These are phyloP conservation scores for Drechmeria coniospora DNA, from an alignment of 2,329 filamentous ascomycete species.

Conservation along the genomic window DNA sequence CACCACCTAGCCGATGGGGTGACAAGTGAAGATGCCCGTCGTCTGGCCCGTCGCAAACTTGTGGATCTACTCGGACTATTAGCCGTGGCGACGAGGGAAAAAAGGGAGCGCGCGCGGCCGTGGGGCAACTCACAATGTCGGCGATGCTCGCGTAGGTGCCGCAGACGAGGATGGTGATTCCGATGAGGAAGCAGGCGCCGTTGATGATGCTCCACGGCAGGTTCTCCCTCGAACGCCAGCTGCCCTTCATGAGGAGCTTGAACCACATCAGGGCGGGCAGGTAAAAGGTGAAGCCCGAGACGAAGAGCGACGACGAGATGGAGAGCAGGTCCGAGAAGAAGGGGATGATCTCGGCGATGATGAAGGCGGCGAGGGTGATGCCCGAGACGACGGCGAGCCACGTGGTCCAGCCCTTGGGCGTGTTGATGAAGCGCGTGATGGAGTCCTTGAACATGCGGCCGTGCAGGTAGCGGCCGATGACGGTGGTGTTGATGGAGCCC, in stretches of 20 bases:
- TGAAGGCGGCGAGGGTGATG: slow-evolving; percentile 48
- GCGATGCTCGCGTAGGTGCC: slow-evolving; percentile 12
- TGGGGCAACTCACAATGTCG: slow-evolving; percentile 10
- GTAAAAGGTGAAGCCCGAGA: slow-evolving; percentile 18
- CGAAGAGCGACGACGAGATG: slow-evolving; percentile 31
- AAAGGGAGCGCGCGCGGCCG: not conserved
- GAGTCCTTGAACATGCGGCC: slow-evolving; percentile 27
- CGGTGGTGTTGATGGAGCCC: slow-evolving; percentile 50
- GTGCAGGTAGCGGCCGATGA: slow-evolving; percentile 30
- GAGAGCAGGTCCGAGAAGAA: slow-evolving; percentile 52
- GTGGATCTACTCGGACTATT: not conserved
- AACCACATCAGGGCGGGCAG: slow-evolving; percentile 11
- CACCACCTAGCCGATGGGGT: not conserved
- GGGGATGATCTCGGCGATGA: slow-evolving; percentile 58
- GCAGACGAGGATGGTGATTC: slow-evolving; percentile 10
- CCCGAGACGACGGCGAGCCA: slow-evolving; percentile 43
- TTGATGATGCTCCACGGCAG: slow-evolving; percentile 9
- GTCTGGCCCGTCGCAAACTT: no score
- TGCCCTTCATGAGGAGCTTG: slow-evolving; percentile 7
- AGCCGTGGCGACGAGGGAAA: not conserved
- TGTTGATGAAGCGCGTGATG: slow-evolving; percentile 31
- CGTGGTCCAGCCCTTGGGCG: slow-evolving; percentile 28
- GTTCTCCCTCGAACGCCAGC: slow-evolving; percentile 12
- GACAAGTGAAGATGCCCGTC: not conserved
- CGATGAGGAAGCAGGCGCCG: slow-evolving; percentile 11